phyloP scores from a whole-genome alignment of 306 rosid genomes.

The Hippophae gyantsensis region DNA sequence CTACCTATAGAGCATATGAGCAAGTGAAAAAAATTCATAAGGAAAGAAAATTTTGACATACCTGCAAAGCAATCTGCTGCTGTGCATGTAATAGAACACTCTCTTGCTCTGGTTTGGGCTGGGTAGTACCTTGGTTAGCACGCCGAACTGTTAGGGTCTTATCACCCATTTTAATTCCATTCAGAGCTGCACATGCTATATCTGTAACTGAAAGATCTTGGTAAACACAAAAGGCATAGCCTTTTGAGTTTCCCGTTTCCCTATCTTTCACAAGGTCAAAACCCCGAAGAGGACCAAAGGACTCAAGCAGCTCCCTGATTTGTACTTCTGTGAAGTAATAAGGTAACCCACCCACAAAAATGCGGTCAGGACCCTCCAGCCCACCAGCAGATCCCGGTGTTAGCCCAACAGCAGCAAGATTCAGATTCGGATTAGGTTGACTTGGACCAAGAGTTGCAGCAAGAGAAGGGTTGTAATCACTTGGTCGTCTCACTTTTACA shows the following conservation, averaged over 20 bases:
- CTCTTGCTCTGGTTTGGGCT: constrained; percentile 96
- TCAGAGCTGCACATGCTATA: constrained; percentile 97
- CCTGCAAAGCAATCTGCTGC: constrained; percentile 98
- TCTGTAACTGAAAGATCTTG: constrained; percentile 98
- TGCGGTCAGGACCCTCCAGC: constrained; percentile 98
- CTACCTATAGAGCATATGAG: background rate
- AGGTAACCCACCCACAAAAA: constrained; percentile 97
- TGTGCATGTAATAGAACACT: constrained; percentile 85
- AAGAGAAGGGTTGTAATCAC: constrained; percentile 92
- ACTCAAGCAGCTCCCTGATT: constrained; percentile 87
- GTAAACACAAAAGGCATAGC: constrained; percentile 97
- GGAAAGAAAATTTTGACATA: constrained; percentile 13
- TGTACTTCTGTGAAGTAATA: constrained; percentile 93
- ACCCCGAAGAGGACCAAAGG: constrained; percentile 94
- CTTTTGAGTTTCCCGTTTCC: constrained; percentile 97
- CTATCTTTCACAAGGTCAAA: constrained; percentile 97
- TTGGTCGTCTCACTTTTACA: constrained; percentile 96
- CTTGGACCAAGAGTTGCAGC: constrained; percentile 99
- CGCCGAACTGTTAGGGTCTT: constrained; percentile 96
- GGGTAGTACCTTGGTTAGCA: constrained; percentile 93
- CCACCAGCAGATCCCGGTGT: constrained; percentile 99
- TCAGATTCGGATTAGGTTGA: constrained; percentile 90
- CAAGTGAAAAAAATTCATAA: background rate
- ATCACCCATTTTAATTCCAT: constrained; percentile 99
- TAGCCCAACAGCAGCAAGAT: constrained; percentile 82